Evolutionary conservation across 306 rosid species (phyloP).

Genomic region (Psophocarpus tetragonolobus): DNA sequence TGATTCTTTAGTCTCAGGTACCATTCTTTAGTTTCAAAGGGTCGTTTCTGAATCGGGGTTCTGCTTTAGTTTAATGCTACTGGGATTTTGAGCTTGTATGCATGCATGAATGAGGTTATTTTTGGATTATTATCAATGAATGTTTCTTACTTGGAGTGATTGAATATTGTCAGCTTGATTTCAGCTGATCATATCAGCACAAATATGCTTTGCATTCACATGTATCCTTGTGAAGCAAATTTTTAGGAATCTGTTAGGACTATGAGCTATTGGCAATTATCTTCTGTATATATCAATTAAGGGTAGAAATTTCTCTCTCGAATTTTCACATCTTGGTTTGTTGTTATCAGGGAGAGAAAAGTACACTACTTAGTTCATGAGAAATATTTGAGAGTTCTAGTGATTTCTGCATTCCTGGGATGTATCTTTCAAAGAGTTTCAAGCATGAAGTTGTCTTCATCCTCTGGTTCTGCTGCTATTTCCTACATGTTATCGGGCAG

Average conservation of each 20-base stretch:
- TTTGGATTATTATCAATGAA: conserved; percentile 15
- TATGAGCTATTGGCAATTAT: background rate
- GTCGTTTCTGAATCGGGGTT: background rate
- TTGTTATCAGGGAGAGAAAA: conserved; percentile 43
- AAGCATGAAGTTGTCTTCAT: conserved; percentile 38
- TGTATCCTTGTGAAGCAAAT: background rate
- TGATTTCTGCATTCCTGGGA: conserved; percentile 34
- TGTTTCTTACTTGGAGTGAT: conserved; percentile 6
- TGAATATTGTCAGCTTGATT: background rate
- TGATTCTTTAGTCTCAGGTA: background rate
- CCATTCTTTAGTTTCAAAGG: background rate
- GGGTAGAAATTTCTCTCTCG: background rate
- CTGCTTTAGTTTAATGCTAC: background rate
- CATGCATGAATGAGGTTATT: conserved; percentile 11
- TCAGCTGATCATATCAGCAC: background rate
- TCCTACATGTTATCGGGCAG: conserved; percentile 45
- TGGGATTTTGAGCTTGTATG: background rate
- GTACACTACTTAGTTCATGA: conserved; percentile 20
- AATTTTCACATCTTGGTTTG: conserved; percentile 14
- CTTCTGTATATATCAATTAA: background rate
- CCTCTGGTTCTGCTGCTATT: conserved; percentile 56
- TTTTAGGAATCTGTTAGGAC: background rate
- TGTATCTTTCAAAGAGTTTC: conserved; percentile 59
- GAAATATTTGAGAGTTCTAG: conserved; percentile 32
- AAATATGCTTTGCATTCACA: background rate